phyloP scores from a whole-genome alignment of 805 yeast genomes.

The Starmera caribaea region DNA sequence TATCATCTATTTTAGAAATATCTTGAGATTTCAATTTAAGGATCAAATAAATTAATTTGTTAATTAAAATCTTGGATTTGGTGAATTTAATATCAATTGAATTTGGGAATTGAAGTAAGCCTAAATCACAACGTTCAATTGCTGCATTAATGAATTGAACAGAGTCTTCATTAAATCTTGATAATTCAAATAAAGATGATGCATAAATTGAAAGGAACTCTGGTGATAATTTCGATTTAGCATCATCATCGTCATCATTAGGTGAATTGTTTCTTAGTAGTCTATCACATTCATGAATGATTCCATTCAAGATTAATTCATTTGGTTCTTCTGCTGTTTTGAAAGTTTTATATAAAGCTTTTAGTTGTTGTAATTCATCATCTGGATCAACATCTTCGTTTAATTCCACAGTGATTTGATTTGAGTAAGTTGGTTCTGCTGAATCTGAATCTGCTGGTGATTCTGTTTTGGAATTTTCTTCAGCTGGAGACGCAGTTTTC shows the following conservation, averaged over 20 bases:
- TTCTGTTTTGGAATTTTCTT: slow-evolving; percentile 8
- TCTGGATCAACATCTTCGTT: slow-evolving; percentile 62
- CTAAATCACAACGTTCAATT: slow-evolving; percentile 55
- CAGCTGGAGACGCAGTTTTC: slow-evolving; percentile 23
- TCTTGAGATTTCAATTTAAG: slow-evolving; percentile 41
- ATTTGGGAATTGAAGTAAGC: slow-evolving; percentile 40
- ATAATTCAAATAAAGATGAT: slow-evolving; percentile 54
- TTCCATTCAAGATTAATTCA: slow-evolving; percentile 65
- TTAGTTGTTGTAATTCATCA: slow-evolving; percentile 70
- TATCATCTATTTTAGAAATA: slow-evolving; percentile 19
- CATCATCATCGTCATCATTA: slow-evolving; percentile 3
- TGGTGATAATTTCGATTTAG: slow-evolving; percentile 27
- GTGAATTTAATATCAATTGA: slow-evolving; percentile 40
- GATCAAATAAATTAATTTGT: slow-evolving; percentile 35
- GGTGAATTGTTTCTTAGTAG: slow-evolving; percentile 35
- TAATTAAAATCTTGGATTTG: slow-evolving; percentile 43
- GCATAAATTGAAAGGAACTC: slow-evolving; percentile 70
- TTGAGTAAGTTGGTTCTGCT: slow-evolving; percentile 11
- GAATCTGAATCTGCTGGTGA: slow-evolving; percentile 5
- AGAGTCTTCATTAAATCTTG: slow-evolving; percentile 40
- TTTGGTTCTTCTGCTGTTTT: slow-evolving; percentile 44
- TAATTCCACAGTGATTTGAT: slow-evolving; percentile 55
- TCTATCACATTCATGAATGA: slow-evolving; percentile 88
- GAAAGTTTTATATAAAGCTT: slow-evolving; percentile 64
- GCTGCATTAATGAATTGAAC: slow-evolving; percentile 42